Conservation (phyloP, 2,329 filamentous ascomycete genomes). For the Nothophoma quercina region DNA sequence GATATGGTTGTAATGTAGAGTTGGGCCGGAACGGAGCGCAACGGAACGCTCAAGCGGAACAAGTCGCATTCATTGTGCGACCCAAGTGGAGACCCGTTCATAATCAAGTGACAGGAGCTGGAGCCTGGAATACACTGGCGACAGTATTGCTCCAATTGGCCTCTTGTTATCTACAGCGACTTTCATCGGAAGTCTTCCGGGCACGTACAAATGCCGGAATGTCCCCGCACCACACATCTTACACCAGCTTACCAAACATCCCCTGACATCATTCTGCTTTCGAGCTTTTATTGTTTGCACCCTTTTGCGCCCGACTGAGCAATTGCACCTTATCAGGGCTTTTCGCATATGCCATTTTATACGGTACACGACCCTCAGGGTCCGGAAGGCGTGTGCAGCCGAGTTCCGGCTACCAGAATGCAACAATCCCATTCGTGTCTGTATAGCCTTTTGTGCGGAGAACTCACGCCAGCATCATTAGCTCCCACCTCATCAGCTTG, state of each 20-base stretch:
- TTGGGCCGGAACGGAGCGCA: constrained; percentile 5
- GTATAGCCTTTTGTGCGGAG: constrained; percentile 35
- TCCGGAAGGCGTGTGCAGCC: constrained; percentile 4
- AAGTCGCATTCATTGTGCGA: background rate
- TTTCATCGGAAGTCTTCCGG: constrained; percentile 2
- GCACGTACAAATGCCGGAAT: constrained; percentile 1
- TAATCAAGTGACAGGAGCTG: background rate
- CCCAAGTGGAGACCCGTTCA: background rate
- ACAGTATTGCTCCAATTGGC: background rate
- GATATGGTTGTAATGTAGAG: background rate
- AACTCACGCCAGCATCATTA: constrained; percentile 25
- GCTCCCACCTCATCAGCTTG: constrained; percentile 19
- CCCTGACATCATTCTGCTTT: constrained; percentile 1
- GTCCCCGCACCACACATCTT: constrained; percentile 9
- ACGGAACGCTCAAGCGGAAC: constrained; percentile 10
- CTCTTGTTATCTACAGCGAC: background rate
- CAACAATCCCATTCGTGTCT: constrained; percentile 17
- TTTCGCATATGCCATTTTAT: too few relatives aligned
- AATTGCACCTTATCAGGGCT: constrained; percentile 1
- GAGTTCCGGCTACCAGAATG: constrained; percentile 16
- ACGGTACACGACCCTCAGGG: constrained; percentile 24
- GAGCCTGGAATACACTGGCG: background rate
- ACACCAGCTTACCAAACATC: constrained; percentile 12
- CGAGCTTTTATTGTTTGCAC: background rate
- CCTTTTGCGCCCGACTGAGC: background rate